phyloP scores from a whole-genome alignment of 352 stramenopile species.

The Aphanomyces astaci region DNA sequence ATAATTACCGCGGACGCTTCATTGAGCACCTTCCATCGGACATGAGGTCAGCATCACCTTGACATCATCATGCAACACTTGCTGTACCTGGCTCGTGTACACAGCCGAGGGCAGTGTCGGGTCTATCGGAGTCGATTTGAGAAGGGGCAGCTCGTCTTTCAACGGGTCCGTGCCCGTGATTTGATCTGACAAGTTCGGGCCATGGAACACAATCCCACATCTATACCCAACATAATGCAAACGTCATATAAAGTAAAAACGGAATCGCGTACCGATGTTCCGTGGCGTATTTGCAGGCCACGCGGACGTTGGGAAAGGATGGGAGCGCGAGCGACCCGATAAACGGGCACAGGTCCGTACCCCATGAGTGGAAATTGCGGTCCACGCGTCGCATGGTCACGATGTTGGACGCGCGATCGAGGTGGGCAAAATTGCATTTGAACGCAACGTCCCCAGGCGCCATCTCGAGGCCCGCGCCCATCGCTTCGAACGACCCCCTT shows the following conservation, averaged over 20 bases:
- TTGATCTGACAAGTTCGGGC: slow-evolving; percentile 66
- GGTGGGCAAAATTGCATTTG: slow-evolving; percentile 85
- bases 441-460: slow-evolving; percentile 80
- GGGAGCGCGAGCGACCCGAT: slow-evolving; percentile 52
- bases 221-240: neutral
- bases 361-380: slow-evolving; percentile 75
- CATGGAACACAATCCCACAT: slow-evolving; percentile 81
- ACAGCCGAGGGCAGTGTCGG: slow-evolving; percentile 31
- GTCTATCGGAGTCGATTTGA: slow-evolving; percentile 51
- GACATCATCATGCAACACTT: too few relatives aligned
- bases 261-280: slow-evolving; percentile 55
- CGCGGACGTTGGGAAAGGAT: slow-evolving; percentile 47
- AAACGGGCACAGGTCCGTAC: slow-evolving; percentile 74
- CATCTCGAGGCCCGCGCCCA: slow-evolving; percentile 78
- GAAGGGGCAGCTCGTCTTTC: slow-evolving; percentile 76
- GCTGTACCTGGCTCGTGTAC: slow-evolving; percentile 55
- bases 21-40: slow-evolving; percentile 75
- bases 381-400: slow-evolving; percentile 70
- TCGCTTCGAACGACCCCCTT: slow-evolving; percentile 80
- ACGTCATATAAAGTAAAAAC: neutral
- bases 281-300: slow-evolving; percentile 81
- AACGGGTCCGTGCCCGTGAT: slow-evolving; percentile 82
- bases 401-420: slow-evolving; percentile 55
- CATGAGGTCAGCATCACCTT: too few relatives aligned
- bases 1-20: slow-evolving; percentile 64